Evolutionary conservation across 225 moss, liverwort and hornwort species (phyloP).

Genomic region (Neckera pumila): DNA sequence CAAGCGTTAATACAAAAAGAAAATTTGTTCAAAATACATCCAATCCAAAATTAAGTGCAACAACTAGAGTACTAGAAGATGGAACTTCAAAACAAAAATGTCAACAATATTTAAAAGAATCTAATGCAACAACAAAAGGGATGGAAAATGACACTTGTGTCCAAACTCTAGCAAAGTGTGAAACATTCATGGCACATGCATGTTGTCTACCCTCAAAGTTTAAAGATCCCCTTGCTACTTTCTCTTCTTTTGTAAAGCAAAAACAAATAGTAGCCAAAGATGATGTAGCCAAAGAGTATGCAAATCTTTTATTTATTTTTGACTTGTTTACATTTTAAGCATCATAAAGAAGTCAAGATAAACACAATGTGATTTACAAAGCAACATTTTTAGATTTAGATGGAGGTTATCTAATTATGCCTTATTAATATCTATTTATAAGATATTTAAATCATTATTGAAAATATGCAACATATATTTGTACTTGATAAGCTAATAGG

Average conservation of each 20-base stretch:
- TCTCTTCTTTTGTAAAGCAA: not conserved
- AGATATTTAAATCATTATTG: not conserved
- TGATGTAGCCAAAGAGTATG: not conserved
- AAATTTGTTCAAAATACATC: too few relatives aligned
- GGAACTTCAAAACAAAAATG: not conserved
- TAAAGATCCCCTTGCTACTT: not conserved
- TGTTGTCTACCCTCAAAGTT: not conserved
- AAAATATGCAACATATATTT: not conserved
- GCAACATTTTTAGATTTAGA: not conserved
- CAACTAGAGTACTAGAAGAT: not conserved
- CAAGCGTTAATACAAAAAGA: too few relatives aligned
- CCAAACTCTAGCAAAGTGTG: fast-evolving
- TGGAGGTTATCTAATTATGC: not conserved
- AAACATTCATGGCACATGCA: fast-evolving
- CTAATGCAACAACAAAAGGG: not conserved
- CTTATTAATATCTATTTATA: not conserved
- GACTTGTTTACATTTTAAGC: not conserved
- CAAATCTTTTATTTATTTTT: not conserved
- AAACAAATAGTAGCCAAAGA: not conserved
- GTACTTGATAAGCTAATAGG: not conserved
- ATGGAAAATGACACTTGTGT: too few relatives aligned
- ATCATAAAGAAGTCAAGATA: not conserved
- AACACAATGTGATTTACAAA: not conserved
- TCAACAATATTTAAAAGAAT: not conserved
- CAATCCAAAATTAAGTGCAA: not conserved